These are phyloP conservation scores for Alloascoidea africana DNA, from an alignment of 805 yeast species.

Conservation along the genomic window DNA sequence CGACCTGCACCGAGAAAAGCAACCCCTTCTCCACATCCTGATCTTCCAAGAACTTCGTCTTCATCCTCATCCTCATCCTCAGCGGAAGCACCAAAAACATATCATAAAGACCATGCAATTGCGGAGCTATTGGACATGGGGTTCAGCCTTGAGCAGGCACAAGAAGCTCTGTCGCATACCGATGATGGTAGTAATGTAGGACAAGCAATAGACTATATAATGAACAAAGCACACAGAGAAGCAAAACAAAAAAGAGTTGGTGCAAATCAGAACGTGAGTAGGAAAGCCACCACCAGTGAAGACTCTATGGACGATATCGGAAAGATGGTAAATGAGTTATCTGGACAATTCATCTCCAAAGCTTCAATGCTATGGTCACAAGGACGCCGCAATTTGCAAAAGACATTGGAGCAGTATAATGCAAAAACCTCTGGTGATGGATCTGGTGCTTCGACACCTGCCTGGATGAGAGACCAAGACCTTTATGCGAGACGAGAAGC, in stretches of 20 bases:
- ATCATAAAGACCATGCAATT: conserved; percentile 20
- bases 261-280: neutral
- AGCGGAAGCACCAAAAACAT: conserved; percentile 3
- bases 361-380: conserved; percentile 45
- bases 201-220: conserved; percentile 48
- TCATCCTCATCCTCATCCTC: conserved; percentile 3
- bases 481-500: conserved; percentile 22
- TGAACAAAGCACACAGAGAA: conserved; percentile 39
- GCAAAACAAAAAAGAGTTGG: conserved; percentile 17
- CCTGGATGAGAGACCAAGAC: conserved; percentile 59
- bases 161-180: conserved; percentile 38
- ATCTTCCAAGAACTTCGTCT: conserved; percentile 2
- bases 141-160: conserved; percentile 45
- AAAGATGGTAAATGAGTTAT: conserved; percentile 32
- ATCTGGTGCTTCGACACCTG: conserved; percentile 31
- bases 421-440: conserved; percentile 19
- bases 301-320: conserved; percentile 20
- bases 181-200: conserved; percentile 40
- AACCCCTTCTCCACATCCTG: neutral
- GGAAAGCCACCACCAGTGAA: neutral
- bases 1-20: conserved; percentile 4
- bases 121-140: conserved; percentile 76
- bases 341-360: conserved; percentile 37
- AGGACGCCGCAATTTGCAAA: conserved; percentile 44
- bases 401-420: conserved; percentile 44